Base-by-base conservation (phyloP, 2,329 filamentous ascomycete species). In the Aspergillus awamori region DNA sequence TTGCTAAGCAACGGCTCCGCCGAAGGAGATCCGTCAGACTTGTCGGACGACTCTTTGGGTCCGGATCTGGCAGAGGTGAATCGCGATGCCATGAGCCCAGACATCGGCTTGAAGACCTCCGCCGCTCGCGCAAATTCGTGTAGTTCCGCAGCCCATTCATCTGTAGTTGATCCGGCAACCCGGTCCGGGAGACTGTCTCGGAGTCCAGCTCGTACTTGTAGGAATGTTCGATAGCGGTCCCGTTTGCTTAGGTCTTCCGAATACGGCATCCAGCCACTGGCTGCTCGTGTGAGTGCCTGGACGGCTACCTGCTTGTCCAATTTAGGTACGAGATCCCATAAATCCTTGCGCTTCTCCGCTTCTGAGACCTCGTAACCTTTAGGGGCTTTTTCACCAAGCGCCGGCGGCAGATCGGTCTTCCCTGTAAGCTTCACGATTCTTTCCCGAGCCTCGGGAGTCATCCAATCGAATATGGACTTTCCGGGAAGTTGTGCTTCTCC, bases 401-500 rank as follows among this genome's bases (percentile, higher is more conserved):
- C 95, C 7, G 87, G 86, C 0, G 95, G 95, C 2, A 99, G 84
- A 70, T 94, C 86, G 2, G 78, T 77, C 60, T 88, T 92, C 1
- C 93, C 93, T 2, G 92, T 92, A 1, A 88, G 88, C 10, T 86
- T 83, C 3, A 85, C 92, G 48, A 99, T 84, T 26, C 89, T 87
- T 55, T 94, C 89, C 63, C 95, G 87, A 3, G 91, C 87, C 36
- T 90, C 85, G 0, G 91, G 83, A 0, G 91, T 91, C 66, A 99
- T 84, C 76, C 91, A 99, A 77, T 98, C 93, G 74, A 98, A 99
- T 2, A 99, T 88, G 0, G 95, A 98, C 79, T 98, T 97, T 0
- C 92, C 92, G 0, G 93, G 93, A 0, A 98, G 81, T 38, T 87
- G 85, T 41, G 86, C 82, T 78, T 97, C 94, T 38, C 93, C 93